Base-by-base conservation (phyloP, 257 asterid genomes). In the Scutellaria galericulata region DNA sequence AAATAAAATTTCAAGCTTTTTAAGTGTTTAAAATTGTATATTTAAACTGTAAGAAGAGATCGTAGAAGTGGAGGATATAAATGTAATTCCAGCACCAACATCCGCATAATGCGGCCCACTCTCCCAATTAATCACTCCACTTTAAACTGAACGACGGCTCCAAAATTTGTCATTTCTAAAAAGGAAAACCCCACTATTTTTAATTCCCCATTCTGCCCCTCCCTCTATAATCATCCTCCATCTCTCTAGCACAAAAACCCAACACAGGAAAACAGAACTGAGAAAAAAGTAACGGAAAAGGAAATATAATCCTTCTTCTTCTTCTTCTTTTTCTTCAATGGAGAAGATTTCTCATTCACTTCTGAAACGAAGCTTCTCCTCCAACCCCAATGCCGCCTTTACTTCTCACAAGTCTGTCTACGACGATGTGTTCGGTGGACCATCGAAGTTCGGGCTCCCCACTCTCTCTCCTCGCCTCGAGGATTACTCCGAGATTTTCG, bases 401-500 rank as follows among this genome's bases (percentile, higher is more conserved):
- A 55, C 77, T 45, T 80, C 97, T 66, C 86, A 81, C 68, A 86
- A 82, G 83, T 83, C 95, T 5, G 76, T 82, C 0, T 93, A 93
- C 89, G 96, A 93, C 84, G 96, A 83, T 81, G 96, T 91, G 42
- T 91, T 91, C 56, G 86, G 91, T 13, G 88, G 83, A 11, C 83
- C 87, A 7, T 86, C 90, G 0, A 86, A 85, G 83, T 72, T 81
- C 68, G 86, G 88, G 6, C 77, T 72, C 35, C 85, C 89, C 24
- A 80, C 88, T 6, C 77, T 89, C 27, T 89, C 96, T n/a, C 98
- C 97, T 22, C 84, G 98, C 55, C 81, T 78, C 59, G 86, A 94
- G 70, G 97, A 94, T 73, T 94, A 94, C 70, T 65, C 76, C 15
- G 96, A 94, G 91, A 91, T 94, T 75, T 94, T 94, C 70, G 95